A percentile compares a stretch with the other conserved stretches of the same genome.
phyloP scores from a whole-genome alignment of 192 early-diverging fungal species.

The Backusella sp. region DNA sequence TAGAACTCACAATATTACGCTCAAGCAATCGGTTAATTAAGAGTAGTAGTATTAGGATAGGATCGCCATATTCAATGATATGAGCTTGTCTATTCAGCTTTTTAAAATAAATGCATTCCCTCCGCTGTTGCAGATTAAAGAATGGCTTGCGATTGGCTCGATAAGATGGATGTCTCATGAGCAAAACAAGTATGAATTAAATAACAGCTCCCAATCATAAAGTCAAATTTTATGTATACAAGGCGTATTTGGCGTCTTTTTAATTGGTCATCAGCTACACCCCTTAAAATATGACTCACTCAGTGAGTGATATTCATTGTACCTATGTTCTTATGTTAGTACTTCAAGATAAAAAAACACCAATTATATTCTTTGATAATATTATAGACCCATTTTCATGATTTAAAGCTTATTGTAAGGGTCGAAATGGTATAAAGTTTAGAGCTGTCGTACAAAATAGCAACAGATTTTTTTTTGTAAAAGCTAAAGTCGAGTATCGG shows the following conservation, averaged over 20 bases:
- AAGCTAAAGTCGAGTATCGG: background rate
- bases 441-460: background rate
- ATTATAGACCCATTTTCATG: background rate
- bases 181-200: background rate
- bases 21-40: background rate
- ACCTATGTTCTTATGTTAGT: slow-evolving; percentile 6
- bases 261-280: background rate
- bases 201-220: background rate
- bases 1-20: background rate
- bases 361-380: background rate
- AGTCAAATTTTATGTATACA: background rate
- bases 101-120: background rate
- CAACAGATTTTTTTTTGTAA: background rate
- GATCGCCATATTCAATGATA: background rate
- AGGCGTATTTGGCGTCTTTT: background rate
- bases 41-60: background rate
- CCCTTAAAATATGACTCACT: slow-evolving; percentile 7
- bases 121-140: slow-evolving; percentile 5
- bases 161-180: slow-evolving; percentile 4
- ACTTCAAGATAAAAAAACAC: background rate
- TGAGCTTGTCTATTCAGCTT: background rate
- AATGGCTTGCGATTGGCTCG: background rate
- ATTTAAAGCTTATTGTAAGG: background rate
- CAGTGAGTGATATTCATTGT: background rate
- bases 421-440: background rate